Evolutionary conservation across 140 eudicot species (phyloP).

Genomic region (Flaveria floridana): DNA sequence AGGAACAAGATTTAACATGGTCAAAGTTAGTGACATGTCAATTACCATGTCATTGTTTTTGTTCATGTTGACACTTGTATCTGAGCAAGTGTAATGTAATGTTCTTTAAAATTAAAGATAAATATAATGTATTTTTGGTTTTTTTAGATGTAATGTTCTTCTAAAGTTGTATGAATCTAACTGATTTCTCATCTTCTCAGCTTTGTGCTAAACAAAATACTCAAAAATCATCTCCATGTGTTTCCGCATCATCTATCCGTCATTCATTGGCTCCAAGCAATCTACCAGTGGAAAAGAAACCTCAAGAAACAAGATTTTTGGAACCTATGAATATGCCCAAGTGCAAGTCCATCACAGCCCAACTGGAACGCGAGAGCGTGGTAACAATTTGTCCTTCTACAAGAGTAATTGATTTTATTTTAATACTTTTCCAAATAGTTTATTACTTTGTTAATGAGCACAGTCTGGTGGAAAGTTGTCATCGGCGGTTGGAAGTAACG

Average conservation of each 20-base stretch:
- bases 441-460: constrained; percentile 26
- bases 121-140: background rate
- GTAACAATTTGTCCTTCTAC: constrained; percentile 17
- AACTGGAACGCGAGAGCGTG: constrained; percentile 38
- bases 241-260: constrained; percentile 37
- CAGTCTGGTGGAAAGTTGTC: constrained; percentile 45
- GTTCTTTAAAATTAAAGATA: background rate
- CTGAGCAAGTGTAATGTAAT: constrained; percentile 3
- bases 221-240: constrained; percentile 9
- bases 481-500: constrained; percentile 41
- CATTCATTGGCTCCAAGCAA: constrained; percentile 42
- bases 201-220: constrained; percentile 33
- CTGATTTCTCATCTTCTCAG: constrained; percentile 35
- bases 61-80: background rate
- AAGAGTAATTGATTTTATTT: background rate
- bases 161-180: background rate
- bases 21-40: background rate
- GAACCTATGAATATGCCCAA: constrained; percentile 34
- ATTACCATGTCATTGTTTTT: too few species aligned
- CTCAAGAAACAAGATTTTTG: constrained; percentile 35
- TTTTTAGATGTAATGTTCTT: constrained; percentile 13
- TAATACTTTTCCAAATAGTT: background rate
- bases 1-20: too few species aligned
- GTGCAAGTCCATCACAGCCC: constrained; percentile 39
- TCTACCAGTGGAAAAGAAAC: constrained; percentile 36